These are phyloP conservation scores for Vanilla planifolia DNA, from an alignment of 106 monocot genomes.

Conservation along the genomic window DNA sequence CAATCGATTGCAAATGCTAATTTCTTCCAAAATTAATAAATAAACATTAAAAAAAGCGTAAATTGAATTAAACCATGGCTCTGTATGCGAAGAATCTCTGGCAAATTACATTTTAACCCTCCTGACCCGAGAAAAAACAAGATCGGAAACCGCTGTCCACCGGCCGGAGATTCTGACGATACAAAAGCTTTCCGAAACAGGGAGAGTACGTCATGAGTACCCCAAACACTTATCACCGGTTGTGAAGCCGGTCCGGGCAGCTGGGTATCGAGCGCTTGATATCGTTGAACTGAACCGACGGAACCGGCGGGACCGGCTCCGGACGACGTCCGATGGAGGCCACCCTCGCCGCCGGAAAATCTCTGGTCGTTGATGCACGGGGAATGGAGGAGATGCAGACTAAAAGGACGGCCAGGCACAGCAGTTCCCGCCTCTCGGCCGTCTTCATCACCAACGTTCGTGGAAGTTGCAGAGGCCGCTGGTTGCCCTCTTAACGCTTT, in stretches of 20 bases:
- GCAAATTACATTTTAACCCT: slow-evolving; percentile 11
- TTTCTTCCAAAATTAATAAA: no score
- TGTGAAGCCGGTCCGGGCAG: slow-evolving; percentile 42
- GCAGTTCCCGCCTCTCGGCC: not conserved
- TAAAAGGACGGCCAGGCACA: slow-evolving; percentile 1
- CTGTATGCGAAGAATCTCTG: slow-evolving; percentile 25
- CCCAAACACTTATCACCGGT: slow-evolving; percentile 21
- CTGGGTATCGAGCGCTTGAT: slow-evolving; percentile 32
- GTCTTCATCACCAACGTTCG: not conserved
- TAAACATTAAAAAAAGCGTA: no score
- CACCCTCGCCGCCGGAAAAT: not conserved
- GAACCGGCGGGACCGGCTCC: not conserved
- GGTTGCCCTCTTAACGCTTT: no score
- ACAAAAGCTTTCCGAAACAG: slow-evolving; percentile 17
- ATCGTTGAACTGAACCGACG: slow-evolving; percentile 11
- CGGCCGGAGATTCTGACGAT: slow-evolving; percentile 21
- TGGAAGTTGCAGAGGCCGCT: no score
- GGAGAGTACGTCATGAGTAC: no score
- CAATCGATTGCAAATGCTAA: no score
- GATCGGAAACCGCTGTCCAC: not conserved
- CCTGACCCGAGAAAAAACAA: not conserved
- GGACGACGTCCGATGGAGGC: not conserved
- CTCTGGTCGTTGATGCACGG: not conserved
- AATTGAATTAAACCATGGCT: no score
- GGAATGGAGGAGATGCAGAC: not conserved